A percentile compares a stretch with the other conserved stretches of the same genome.
Conservation (phyloP, 2,329 filamentous ascomycete genomes). For the Ophioceras dolichostomum region DNA sequence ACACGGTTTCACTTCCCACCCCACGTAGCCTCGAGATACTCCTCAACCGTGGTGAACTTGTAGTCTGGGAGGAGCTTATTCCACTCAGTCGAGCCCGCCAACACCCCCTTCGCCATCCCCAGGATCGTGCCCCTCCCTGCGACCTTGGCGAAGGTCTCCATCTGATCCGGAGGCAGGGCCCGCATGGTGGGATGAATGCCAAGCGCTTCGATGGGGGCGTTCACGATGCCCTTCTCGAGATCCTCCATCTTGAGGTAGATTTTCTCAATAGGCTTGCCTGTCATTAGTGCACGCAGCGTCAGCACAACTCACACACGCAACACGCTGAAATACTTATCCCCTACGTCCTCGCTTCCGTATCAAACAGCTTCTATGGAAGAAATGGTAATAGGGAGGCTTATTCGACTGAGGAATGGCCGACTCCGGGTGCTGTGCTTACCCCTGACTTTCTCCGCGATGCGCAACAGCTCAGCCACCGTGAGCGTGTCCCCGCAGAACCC, state of each 20-base stretch:
- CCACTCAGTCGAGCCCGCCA: slow-evolving; percentile 27
- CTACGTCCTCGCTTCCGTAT: too few species aligned
- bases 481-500: slow-evolving; percentile 27
- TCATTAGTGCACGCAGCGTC: too few species aligned
- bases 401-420: slow-evolving; percentile 4
- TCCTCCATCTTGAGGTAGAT: slow-evolving; percentile 33
- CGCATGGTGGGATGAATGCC: slow-evolving; percentile 15
- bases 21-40: too few species aligned
- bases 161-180: slow-evolving; percentile 21
- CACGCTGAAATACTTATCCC: too few species aligned
- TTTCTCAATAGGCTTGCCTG: slow-evolving; percentile 19
- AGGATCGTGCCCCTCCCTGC: slow-evolving; percentile 28
- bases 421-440: slow-evolving; percentile 2
- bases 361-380: too few species aligned
- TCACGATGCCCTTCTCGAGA: slow-evolving; percentile 27
- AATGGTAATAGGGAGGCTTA: too few species aligned
- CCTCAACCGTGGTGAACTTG: slow-evolving; percentile 24
- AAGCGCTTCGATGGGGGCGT: slow-evolving; percentile 26
- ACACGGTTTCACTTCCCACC: too few species aligned
- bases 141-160: slow-evolving; percentile 18
- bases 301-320: too few species aligned
- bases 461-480: slow-evolving; percentile 21
- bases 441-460: slow-evolving; percentile 17
- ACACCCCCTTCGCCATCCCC: slow-evolving; percentile 26
- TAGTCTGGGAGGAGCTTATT: slow-evolving; percentile 31